A percentile compares a stretch with the other conserved stretches of the same genome.
Conservation (phyloP, 345 rosid species). For the Arabidopsis arenosa region DNA sequence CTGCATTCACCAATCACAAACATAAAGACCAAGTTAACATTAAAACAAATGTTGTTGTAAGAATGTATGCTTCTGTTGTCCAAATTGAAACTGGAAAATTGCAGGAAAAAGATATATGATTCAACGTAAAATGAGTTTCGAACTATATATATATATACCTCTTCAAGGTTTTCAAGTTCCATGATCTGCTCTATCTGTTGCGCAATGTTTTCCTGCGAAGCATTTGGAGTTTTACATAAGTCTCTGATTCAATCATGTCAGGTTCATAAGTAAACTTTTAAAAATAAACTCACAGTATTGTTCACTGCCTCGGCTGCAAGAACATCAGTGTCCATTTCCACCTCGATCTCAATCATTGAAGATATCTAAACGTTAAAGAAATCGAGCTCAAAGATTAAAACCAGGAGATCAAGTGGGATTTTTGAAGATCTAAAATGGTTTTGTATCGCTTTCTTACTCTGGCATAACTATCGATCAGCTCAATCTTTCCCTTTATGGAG, state of each 20-base stretch:
- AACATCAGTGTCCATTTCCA: slow-evolving; percentile 93
- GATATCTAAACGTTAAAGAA: slow-evolving; percentile 60
- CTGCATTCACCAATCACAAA: slow-evolving; percentile 49
- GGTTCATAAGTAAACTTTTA: slow-evolving; percentile 3
- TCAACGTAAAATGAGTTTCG: not conserved
- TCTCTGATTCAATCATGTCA: slow-evolving; percentile 1
- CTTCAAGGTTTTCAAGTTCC: slow-evolving; percentile 98
- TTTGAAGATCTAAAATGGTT: not conserved
- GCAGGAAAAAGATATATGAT: not conserved
- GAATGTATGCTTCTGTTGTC: not conserved
- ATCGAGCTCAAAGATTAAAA: slow-evolving; percentile 1
- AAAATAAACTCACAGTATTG: slow-evolving; percentile 63
- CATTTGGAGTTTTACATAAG: not conserved
- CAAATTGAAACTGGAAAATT: not conserved
- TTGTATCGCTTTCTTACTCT: slow-evolving; percentile 54
- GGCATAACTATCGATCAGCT: slow-evolving; percentile 90
- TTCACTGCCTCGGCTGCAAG: slow-evolving; percentile 91
- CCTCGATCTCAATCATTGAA: slow-evolving; percentile 98
- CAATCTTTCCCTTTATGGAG: slow-evolving; percentile 79
- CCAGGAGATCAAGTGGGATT: not conserved
- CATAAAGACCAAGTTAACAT: not conserved
- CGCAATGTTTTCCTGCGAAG: slow-evolving; percentile 71
- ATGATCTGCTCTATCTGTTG: slow-evolving; percentile 87
- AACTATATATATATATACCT: slow-evolving; percentile 48
- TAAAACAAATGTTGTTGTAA: not conserved